Evolutionary conservation across 2,329 filamentous ascomycete genomes (phyloP).

Genomic region (Fusarium duplospermum): DNA sequence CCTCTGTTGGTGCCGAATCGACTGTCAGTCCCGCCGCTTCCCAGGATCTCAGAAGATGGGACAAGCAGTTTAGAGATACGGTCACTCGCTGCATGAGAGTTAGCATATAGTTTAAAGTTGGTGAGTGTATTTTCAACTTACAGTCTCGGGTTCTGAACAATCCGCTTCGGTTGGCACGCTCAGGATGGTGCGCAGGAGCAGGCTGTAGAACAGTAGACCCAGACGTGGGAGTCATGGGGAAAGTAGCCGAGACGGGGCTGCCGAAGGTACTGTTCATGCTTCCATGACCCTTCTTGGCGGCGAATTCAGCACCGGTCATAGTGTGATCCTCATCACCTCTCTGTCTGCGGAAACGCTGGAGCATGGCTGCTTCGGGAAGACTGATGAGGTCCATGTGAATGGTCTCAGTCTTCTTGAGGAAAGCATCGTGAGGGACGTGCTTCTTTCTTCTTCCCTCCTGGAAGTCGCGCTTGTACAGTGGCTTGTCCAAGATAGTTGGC

Average conservation of each 20-base stretch:
- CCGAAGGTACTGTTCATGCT: constrained; percentile 47
- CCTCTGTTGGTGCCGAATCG: constrained; percentile 10
- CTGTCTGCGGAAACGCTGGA: constrained; percentile 48
- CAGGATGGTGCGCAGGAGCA: constrained; percentile 24
- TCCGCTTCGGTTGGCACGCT: constrained; percentile 3
- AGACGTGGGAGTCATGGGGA: constrained; percentile 41
- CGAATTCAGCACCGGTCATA: constrained; percentile 44
- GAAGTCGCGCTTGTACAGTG: constrained; percentile 33
- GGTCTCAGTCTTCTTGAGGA: constrained; percentile 39
- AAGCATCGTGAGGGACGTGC: constrained; percentile 40
- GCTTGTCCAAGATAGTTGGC: constrained; percentile 41
- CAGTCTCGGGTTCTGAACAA: constrained; percentile 30
- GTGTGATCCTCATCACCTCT: constrained; percentile 54
- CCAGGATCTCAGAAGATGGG: constrained; percentile 43
- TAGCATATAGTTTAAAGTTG: neutral
- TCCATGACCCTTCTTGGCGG: neutral
- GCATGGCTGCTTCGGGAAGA: constrained; percentile 51
- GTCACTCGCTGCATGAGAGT: constrained; percentile 31
- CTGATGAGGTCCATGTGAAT: constrained; percentile 53
- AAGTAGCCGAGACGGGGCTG: constrained; percentile 43
- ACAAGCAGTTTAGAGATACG: constrained; percentile 38
- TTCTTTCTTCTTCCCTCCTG: constrained; percentile 16
- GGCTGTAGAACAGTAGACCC: constrained; percentile 20
- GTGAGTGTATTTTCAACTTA: constrained; percentile 14
- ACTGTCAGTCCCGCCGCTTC: constrained; percentile 26